Conservation (phyloP, 2,329 filamentous ascomycete genomes). For the Amauroascus verrucosus region DNA sequence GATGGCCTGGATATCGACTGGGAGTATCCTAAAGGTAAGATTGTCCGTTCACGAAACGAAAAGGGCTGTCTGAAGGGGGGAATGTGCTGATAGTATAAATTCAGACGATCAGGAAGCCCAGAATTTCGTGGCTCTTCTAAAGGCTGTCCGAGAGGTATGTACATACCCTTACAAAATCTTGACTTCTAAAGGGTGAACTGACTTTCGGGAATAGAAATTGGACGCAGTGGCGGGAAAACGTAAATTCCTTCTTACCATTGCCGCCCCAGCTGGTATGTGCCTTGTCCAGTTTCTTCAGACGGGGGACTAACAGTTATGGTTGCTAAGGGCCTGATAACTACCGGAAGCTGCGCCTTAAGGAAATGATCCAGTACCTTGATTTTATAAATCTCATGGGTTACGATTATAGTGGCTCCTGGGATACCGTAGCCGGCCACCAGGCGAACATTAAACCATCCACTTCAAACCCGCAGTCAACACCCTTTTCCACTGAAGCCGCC, state of each 20-base stretch:
- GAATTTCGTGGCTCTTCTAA: slow-evolving; percentile 36
- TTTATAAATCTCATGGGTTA: slow-evolving; percentile 64
- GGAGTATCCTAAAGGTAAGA: slow-evolving; percentile 37
- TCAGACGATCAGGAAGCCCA: slow-evolving; percentile 35
- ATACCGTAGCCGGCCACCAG: slow-evolving; percentile 61
- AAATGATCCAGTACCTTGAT: slow-evolving; percentile 41
- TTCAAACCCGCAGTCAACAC: slow-evolving; percentile 55
- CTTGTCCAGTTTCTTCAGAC: background rate
- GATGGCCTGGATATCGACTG: slow-evolving; percentile 42
- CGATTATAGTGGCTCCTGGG: slow-evolving; percentile 79
- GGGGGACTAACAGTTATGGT: background rate
- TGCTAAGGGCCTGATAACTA: slow-evolving; percentile 34
- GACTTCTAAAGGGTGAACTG: background rate
- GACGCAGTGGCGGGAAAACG: slow-evolving; percentile 32
- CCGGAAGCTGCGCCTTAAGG: slow-evolving; percentile 33
- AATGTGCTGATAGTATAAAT: background rate
- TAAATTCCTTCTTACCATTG: slow-evolving; percentile 42
- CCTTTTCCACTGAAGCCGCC: slow-evolving; percentile 64
- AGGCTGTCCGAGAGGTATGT: slow-evolving; percentile 33
- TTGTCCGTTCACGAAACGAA: background rate
- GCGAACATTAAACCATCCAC: slow-evolving; percentile 60
- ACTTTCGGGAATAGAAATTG: slow-evolving; percentile 23
- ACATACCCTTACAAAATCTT: background rate
- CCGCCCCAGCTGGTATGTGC: slow-evolving; percentile 37
- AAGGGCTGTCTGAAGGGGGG: background rate